phyloP scores from a whole-genome alignment of 2,329 filamentous ascomycete species.

The Stachybotrys elegans region DNA sequence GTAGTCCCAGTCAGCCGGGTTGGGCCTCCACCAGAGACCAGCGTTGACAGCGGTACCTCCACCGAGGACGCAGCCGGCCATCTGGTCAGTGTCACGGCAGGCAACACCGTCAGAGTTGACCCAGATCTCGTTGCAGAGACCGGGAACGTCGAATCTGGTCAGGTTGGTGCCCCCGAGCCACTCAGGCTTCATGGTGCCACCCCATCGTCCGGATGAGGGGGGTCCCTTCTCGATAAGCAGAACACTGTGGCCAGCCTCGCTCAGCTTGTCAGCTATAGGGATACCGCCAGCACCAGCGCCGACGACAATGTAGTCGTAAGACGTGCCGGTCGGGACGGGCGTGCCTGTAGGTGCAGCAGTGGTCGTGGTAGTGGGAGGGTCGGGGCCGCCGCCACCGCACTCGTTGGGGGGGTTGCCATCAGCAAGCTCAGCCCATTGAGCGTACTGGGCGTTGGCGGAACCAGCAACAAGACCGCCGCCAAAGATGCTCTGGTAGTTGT shows the following conservation, averaged over 20 bases:
- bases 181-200: constrained; percentile 52
- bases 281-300: constrained; percentile 60
- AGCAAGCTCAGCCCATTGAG: constrained; percentile 37
- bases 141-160: constrained; percentile 67
- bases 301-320: constrained; percentile 60
- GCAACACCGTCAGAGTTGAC: constrained; percentile 56
- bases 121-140: constrained; percentile 68
- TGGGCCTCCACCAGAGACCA: constrained; percentile 64
- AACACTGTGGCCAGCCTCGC: constrained; percentile 59
- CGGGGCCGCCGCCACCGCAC: constrained; percentile 22
- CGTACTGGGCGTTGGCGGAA: constrained; percentile 34
- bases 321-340: constrained; percentile 21
- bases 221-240: constrained; percentile 58
- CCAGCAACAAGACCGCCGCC: constrained; percentile 33
- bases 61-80: constrained; percentile 67
- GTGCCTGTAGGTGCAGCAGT: constrained; percentile 18
- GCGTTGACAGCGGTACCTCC: constrained; percentile 64
- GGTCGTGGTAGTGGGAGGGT: constrained; percentile 21
- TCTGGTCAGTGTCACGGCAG: constrained; percentile 66
- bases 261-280: constrained; percentile 50
- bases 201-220: constrained; percentile 59
- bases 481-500: constrained; percentile 49
- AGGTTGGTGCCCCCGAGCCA: constrained; percentile 60
- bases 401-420: constrained; percentile 31
- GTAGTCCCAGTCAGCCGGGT: constrained; percentile 62